Conservation (phyloP, 2,329 filamentous ascomycete genomes). For the Colletotrichum melonis region DNA sequence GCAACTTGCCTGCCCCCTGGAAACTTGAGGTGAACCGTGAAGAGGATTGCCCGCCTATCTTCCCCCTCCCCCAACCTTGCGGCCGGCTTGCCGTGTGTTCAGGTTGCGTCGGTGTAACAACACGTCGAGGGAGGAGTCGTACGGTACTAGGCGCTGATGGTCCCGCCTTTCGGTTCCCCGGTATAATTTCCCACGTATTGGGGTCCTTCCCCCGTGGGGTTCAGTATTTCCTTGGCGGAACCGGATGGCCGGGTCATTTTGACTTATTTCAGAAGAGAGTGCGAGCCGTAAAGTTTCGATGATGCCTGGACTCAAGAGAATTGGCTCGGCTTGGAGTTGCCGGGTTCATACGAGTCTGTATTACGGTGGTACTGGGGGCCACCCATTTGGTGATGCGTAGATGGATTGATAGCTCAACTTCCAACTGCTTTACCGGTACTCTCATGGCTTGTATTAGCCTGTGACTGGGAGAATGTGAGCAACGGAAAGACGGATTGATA, state of each 20-base stretch:
- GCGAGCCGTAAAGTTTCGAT: not conserved
- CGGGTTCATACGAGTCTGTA: not conserved
- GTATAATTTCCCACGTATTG: constrained; percentile 16
- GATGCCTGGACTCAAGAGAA: not conserved
- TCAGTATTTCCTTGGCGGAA: not conserved
- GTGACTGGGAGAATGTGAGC: not conserved
- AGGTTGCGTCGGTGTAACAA: constrained; percentile 31
- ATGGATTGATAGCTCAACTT: not conserved
- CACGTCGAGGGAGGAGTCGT: not conserved
- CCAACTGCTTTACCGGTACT: too few species aligned
- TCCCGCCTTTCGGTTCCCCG: not conserved
- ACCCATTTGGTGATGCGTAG: not conserved
- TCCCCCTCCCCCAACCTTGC: not conserved
- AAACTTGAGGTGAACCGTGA: not conserved
- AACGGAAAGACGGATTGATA: too few species aligned
- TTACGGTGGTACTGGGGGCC: not conserved
- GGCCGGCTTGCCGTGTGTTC: not conserved
- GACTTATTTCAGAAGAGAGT: too few species aligned
- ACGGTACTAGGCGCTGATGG: too few species aligned
- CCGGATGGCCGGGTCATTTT: not conserved
- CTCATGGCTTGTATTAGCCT: not conserved
- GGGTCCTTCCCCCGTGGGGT: not conserved
- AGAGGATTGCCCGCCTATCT: not conserved
- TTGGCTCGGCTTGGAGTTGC: not conserved
- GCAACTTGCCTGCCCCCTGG: not conserved